phyloP scores from a whole-genome alignment of 805 yeast genomes.

The Saccharomycopsis oosterbeekiorum region DNA sequence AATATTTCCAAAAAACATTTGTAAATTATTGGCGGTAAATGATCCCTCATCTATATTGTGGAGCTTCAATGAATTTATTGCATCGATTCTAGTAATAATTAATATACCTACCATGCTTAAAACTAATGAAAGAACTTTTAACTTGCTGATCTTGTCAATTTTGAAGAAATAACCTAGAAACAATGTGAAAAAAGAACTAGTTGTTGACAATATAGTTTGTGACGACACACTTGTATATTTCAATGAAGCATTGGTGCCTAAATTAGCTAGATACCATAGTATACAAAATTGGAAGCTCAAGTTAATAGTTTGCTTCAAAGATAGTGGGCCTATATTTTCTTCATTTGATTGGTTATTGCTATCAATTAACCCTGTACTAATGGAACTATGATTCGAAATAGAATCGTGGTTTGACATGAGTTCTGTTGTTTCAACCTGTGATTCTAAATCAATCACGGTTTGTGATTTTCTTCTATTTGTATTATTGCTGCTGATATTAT shows the following conservation, averaged over 20 bases:
- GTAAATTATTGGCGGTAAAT: constrained; percentile 5
- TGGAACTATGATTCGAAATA: constrained; percentile 3
- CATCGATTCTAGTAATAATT: constrained; percentile 65
- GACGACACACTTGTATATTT: constrained; percentile 88
- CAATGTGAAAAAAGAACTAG: constrained; percentile 88
- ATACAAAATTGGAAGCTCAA: constrained; percentile 75
- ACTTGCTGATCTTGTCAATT: constrained; percentile 55
- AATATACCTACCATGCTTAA: constrained; percentile 72
- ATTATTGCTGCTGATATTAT: neutral
- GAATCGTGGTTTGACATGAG: constrained; percentile 5
- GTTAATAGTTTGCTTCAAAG: constrained; percentile 54
- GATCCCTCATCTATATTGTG: constrained; percentile 19
- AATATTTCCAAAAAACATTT: constrained; percentile 51
- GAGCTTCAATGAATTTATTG: constrained; percentile 19
- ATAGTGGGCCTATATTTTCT: constrained; percentile 24
- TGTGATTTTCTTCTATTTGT: neutral
- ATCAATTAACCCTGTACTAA: neutral
- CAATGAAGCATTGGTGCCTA: constrained; percentile 79
- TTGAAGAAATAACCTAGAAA: constrained; percentile 65
- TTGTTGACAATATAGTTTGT: constrained; percentile 86
- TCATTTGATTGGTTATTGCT: constrained; percentile 1
- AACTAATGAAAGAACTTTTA: constrained; percentile 60
- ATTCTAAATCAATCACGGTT: constrained; percentile 8
- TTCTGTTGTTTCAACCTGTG: constrained; percentile 11
- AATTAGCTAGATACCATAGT: constrained; percentile 85